Conservation (phyloP, 73 alveolate genomes). For the Paramecium caudatum region DNA sequence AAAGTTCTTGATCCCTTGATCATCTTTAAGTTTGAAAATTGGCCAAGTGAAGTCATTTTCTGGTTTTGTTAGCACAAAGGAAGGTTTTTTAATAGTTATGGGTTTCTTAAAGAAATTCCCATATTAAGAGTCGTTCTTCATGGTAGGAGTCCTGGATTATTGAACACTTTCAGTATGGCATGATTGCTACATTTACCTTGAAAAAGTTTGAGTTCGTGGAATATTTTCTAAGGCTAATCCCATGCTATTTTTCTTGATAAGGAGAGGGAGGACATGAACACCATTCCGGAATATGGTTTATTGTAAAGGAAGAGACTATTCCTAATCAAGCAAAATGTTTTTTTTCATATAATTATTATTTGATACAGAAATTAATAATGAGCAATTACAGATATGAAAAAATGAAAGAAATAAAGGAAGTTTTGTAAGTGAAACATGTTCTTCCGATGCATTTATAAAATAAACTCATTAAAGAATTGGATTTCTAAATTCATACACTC, state of each 20-base stretch:
- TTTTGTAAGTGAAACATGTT: not conserved
- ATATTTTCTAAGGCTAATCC: constrained; percentile 34
- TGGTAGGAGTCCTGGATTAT: constrained; percentile 51
- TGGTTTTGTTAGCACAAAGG: not conserved
- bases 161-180: constrained; percentile 27
- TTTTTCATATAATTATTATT: constrained; percentile 38
- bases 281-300: constrained; percentile 38
- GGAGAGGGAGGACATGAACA: not conserved
- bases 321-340: not conserved
- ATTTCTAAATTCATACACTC: not conserved
- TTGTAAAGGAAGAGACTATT: not conserved
- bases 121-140: constrained; percentile 34
- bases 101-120: constrained; percentile 27
- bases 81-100: not conserved
- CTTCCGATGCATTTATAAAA: constrained; percentile 1
- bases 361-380: no score
- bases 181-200: constrained; percentile 25
- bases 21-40: constrained; percentile 6
- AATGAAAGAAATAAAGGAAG: constrained; percentile 4
- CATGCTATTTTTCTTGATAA: constrained; percentile 13
- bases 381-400: not conserved
- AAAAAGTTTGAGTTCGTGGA: constrained; percentile 43
- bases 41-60: constrained; percentile 48
- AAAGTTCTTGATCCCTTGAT: constrained; percentile 29
- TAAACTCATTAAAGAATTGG: constrained; percentile 23